Evolutionary conservation across 2,329 filamentous ascomycete genomes (phyloP), one percentile per base, ranked within the genome.

Genomic region (Neofusicoccum cordaticola): DNA sequence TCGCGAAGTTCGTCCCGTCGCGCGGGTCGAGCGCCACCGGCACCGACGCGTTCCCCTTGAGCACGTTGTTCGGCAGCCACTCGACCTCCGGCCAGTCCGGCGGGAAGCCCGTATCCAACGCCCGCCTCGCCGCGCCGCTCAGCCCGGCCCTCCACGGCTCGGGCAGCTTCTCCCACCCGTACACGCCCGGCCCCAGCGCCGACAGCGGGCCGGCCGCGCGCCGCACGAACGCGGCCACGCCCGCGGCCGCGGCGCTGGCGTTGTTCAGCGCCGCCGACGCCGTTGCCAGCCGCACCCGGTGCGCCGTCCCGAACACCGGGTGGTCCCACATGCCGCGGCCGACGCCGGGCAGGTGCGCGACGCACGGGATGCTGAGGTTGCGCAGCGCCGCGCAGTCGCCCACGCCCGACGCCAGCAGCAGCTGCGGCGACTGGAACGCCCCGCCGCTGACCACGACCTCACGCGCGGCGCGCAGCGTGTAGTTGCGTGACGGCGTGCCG

Each of bases 361-460:
- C 45, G 3, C 73, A 62, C 5, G 63, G 39, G 35, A 75, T 75
- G 12, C 65, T 63, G 48, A 65, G 63, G 15, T 67, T 48, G 5
- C 67, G 11, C 1, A 75, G 68, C 0, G 66, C 64, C 1, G 58
- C 66, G 0, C 47, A 61, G 9, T 70, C 71, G 5, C 78, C 77
- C 19, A 79, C 69, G 6, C 77, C 78, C 12, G 74, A 78, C 0
- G 78, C 65, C 71, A 78, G 75, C 68, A 72, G 71, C 1, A 75
- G 69, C 61, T 81, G 79, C 0, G 79, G 80, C 0, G 76, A 79
- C 42, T 79, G 77, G 65, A 80, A 80, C 1, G 74, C 72, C 19
- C 80, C 80, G 0, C 78, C 79, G 0, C 79, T 79, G 0, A 82
- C 64, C 27, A 83, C 79, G 27, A 82, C 77, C 66, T 82, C 80